Conservation (phyloP, 805 yeast species). For the Torulaspora gathmanii region DNA sequence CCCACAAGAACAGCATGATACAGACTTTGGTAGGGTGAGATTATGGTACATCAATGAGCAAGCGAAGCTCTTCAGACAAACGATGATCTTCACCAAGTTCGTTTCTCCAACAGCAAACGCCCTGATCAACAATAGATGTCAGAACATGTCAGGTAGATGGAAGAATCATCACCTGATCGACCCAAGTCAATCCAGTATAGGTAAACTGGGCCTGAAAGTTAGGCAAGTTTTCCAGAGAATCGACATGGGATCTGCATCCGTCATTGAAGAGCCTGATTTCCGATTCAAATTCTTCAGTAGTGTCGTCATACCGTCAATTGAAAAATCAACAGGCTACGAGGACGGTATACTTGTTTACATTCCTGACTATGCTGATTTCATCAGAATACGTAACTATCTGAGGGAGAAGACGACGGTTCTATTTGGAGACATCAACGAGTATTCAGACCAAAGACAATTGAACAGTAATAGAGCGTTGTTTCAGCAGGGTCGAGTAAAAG, state of each 20-base stretch:
- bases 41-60: slow-evolving; percentile 91
- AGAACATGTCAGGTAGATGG: slow-evolving; percentile 56
- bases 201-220: slow-evolving; percentile 59
- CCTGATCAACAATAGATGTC: slow-evolving; percentile 45
- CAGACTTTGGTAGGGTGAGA: slow-evolving; percentile 87
- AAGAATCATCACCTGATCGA: slow-evolving; percentile 47
- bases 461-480: slow-evolving; percentile 69
- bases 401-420: slow-evolving; percentile 53
- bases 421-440: slow-evolving; percentile 77
- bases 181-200: slow-evolving; percentile 51
- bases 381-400: slow-evolving; percentile 66
- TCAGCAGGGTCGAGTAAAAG: slow-evolving; percentile 53
- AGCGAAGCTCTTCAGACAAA: slow-evolving; percentile 68
- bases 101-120: slow-evolving; percentile 77
- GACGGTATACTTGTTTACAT: slow-evolving; percentile 76
- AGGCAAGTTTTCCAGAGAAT: slow-evolving; percentile 70
- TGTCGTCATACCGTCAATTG: slow-evolving; percentile 65
- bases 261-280: slow-evolving; percentile 69
- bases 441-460: slow-evolving; percentile 65
- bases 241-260: slow-evolving; percentile 43
- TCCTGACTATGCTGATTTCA: slow-evolving; percentile 81
- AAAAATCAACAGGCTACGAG: slow-evolving; percentile 53
- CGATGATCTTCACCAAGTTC: slow-evolving; percentile 69
- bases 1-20: slow-evolving; percentile 73
- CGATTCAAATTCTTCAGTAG: slow-evolving; percentile 77